Conservation (phyloP, 495 filamentous ascomycete species). For the Cladorrhinum samala region DNA sequence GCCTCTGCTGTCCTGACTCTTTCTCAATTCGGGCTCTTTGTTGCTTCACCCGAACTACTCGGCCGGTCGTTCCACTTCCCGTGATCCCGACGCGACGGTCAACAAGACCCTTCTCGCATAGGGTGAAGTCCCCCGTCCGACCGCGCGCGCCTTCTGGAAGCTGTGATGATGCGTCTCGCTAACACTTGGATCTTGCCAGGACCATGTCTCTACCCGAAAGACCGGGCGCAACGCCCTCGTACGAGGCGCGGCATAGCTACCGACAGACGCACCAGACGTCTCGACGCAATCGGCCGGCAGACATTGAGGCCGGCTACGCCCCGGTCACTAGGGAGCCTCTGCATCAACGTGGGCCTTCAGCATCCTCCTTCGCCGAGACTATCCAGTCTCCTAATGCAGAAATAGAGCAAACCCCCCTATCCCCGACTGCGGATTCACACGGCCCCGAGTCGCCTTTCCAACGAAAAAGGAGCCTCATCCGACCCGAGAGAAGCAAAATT, state of each 20-base stretch:
- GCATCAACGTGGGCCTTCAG: constrained; percentile 46
- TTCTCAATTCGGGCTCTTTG: not conserved
- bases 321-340: constrained; percentile 30
- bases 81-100: constrained; percentile 3
- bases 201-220: constrained; percentile 65
- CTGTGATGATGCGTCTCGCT: constrained; percentile 12
- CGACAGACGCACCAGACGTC: constrained; percentile 59
- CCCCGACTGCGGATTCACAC: constrained; percentile 21
- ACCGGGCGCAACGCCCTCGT: constrained; percentile 54
- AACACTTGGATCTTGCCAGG: constrained; percentile 16
- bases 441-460: constrained; percentile 37
- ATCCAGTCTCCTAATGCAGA: constrained; percentile 42
- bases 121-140: constrained; percentile 19
- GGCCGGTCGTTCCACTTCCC: not conserved
- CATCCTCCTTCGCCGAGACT: constrained; percentile 45
- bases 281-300: constrained; percentile 54
- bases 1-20: not conserved
- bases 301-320: constrained; percentile 57
- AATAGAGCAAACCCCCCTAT: constrained; percentile 41
- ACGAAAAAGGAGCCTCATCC: constrained; percentile 77
- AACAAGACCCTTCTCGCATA: constrained; percentile 7
- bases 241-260: constrained; percentile 53
- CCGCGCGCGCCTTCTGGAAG: not conserved
- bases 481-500: constrained; percentile 78
- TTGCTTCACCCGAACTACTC: not conserved